Percentiles rank a stretch among this genome's conserved stretches.
Evolutionary conservation across 768 basidiomycete genomes (phyloP).

Genomic region (Macrolepiota albuminosa): DNA sequence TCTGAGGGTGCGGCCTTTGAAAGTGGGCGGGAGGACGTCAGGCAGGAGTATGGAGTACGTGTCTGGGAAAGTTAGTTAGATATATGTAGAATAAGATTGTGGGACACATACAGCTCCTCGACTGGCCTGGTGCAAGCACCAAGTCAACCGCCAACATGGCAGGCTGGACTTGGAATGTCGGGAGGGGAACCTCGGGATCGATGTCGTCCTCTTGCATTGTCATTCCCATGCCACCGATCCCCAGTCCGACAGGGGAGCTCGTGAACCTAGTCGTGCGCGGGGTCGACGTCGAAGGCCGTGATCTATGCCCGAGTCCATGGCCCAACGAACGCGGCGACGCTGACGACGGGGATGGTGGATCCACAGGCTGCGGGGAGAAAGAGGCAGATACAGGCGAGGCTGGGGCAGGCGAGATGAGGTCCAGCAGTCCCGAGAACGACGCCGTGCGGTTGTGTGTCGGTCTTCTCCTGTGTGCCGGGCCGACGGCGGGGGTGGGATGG

Average conservation of each 20-base stretch:
- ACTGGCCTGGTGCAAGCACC: conserved; percentile 76
- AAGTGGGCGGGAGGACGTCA: conserved; percentile 82
- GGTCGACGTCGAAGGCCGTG: not conserved
- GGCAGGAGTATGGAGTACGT: conserved; percentile 78
- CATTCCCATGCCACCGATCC: conserved; percentile 8
- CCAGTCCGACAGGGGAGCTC: not conserved
- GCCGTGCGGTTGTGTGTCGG: conserved; percentile 45
- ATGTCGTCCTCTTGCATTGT: conserved; percentile 35
- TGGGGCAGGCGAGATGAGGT: conserved; percentile 36
- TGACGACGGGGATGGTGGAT: too few relatives aligned
- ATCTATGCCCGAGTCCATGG: not conserved
- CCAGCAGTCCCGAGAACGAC: conserved; percentile 50
- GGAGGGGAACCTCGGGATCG: conserved; percentile 65
- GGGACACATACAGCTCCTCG: conserved; percentile 64
- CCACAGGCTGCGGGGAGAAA: conserved; percentile 3
- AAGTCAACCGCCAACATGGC: conserved; percentile 90
- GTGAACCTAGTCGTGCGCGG: not conserved
- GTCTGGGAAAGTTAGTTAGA: conserved; percentile 42
- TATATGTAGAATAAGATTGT: not conserved
- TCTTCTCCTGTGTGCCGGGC: conserved; percentile 16
- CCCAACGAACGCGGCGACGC: too few relatives aligned
- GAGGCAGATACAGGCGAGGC: conserved; percentile 10
- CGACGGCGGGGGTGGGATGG: conserved; percentile 13
- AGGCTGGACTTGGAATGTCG: conserved; percentile 82
- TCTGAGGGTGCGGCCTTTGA: conserved; percentile 73